Evolutionary conservation across 768 basidiomycete genomes (phyloP).

Genomic region (Hygrocybe punicea): DNA sequence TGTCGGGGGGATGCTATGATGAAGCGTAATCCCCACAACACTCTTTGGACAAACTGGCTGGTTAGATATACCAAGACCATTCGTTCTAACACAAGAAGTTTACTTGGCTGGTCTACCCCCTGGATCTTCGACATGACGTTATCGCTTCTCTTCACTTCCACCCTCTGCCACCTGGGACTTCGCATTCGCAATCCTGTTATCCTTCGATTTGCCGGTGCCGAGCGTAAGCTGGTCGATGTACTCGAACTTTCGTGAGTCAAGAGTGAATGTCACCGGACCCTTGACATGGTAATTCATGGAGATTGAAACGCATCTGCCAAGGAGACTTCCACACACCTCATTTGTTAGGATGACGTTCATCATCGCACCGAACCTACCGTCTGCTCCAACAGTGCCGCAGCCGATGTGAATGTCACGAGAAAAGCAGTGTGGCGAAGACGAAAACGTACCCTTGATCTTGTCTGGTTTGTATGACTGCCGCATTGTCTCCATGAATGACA

Average conservation of each 20-base stretch:
- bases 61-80: too few relatives aligned
- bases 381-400: slow-evolving; percentile 38
- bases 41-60: too few relatives aligned
- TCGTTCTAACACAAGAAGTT: too few relatives aligned
- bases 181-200: neutral
- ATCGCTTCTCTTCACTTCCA: too few relatives aligned
- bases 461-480: slow-evolving; percentile 63
- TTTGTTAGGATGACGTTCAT: slow-evolving; percentile 88
- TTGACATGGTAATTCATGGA: too few relatives aligned
- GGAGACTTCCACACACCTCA: slow-evolving; percentile 52
- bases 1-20: slow-evolving; percentile 14
- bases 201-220: neutral
- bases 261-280: slow-evolving; percentile 83
- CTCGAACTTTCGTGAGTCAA: slow-evolving; percentile 79
- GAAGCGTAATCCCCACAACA: neutral
- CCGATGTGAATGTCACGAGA: neutral
- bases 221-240: slow-evolving; percentile 39
- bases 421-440: too few relatives aligned
- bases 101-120: too few relatives aligned
- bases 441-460: slow-evolving; percentile 69
- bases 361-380: slow-evolving; percentile 95
- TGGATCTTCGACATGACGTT: too few relatives aligned
- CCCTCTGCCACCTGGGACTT: too few relatives aligned
- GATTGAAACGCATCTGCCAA: too few relatives aligned
- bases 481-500: slow-evolving; percentile 66